Base-by-base conservation (phyloP, 345 rosid species). In the Salix arbutifolia region DNA sequence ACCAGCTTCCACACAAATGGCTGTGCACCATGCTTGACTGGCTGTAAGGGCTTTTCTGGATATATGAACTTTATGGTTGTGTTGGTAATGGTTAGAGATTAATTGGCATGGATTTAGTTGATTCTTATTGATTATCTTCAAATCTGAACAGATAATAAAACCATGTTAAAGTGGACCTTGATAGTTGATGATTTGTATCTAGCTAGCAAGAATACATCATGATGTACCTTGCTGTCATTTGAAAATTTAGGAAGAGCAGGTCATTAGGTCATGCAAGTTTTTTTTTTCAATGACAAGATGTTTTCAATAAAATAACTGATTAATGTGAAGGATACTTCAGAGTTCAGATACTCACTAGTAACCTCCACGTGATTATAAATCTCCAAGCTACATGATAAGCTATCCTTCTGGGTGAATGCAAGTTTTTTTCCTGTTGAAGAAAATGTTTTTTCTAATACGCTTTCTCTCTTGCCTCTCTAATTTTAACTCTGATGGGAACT, bases 11-110 rank as follows among this genome's bases (percentile, higher is more conserved):
- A 28, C 89, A 90, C 82, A 92, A 90, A 83, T 94, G 97, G 98
- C 78, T 87, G 74, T 94, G 98, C 83, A 83, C 87, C 84, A 92
- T 94, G 97, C 94, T 91, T 76, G 70, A 87, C 70, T 94, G 98
- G 97, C 90, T 94, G 98, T 94, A 89, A 94, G 98, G 91, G 76
- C 74, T 26, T 67, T 67, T 21, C 13, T 37, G 35, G 21, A 16
- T 26, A 26, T 65, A 9, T 58, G 28, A 58, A 58, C 64, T 58
- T 23, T 58, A n/a, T 58, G 64, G 64, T 58, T 58, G 62, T 58
- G 64, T 58, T 5, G 12, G 6, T 58, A 58, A 23, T 58, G 28
- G 6, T 58, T 23, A 58, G 64, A 23, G 64, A 23, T n/a, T 58
- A 58, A 58, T 58, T 58, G 28, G 16, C 64, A 23, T 58, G 25